A percentile compares a stretch with the other conserved stretches of the same genome.
Conservation (phyloP, 345 rosid species). For the Orychophragmus violaceus region DNA sequence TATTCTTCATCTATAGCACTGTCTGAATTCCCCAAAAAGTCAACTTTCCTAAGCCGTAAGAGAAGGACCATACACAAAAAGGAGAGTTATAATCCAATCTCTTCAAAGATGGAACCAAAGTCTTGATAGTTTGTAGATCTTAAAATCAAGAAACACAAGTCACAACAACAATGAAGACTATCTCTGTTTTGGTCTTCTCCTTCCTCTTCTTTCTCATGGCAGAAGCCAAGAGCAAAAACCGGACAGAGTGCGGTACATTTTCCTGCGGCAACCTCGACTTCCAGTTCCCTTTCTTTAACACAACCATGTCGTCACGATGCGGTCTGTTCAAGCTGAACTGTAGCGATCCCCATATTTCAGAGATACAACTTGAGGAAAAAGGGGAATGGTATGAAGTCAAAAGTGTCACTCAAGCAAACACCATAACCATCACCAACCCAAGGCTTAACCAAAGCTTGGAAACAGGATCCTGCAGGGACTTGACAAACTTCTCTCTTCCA, state of each 20-base stretch:
- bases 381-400: conserved; percentile 21
- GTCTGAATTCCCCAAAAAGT: conserved; percentile 15
- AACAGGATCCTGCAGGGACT: conserved; percentile 13
- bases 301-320: conserved; percentile 13
- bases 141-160: neutral
- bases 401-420: conserved; percentile 27
- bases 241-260: neutral
- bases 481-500: conserved; percentile 30
- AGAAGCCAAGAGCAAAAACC: neutral
- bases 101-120: neutral
- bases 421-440: conserved; percentile 21
- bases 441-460: neutral
- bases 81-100: neutral
- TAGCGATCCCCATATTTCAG: neutral
- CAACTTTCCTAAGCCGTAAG: conserved; percentile 19
- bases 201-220: neutral
- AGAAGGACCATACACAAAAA: conserved; percentile 8
- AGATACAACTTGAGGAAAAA: conserved; percentile 28
- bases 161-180: conserved; percentile 16
- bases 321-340: conserved; percentile 32
- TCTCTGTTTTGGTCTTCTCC: conserved; percentile 15
- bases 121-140: conserved; percentile 18
- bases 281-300: conserved; percentile 24
- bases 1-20: conserved; percentile 7
- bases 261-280: conserved; percentile 27